Percentiles rank a stretch among this genome's conserved stretches.
Evolutionary conservation across 2,329 filamentous ascomycete genomes (phyloP).

Genomic region (Sclerotinia sclerotiorum): DNA sequence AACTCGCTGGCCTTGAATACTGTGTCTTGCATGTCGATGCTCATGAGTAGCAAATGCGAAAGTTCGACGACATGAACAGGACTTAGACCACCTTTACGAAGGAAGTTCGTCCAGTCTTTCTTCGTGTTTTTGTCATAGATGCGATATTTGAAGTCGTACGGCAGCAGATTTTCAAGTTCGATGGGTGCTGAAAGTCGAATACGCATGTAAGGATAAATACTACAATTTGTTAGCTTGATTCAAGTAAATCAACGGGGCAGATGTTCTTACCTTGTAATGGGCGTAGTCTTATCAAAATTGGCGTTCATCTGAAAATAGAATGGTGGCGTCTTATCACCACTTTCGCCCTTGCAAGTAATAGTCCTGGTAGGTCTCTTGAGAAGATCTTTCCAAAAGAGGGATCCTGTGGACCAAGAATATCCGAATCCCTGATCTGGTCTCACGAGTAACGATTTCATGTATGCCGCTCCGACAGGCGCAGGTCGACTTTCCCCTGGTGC

Average conservation of each 20-base stretch:
- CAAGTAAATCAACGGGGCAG: background rate
- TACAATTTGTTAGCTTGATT: constrained; percentile 44
- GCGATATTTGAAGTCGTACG: constrained; percentile 98
- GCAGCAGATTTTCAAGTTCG: constrained; percentile 89
- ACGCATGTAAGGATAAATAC: constrained; percentile 90
- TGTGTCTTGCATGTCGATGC: constrained; percentile 95
- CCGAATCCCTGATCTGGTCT: constrained; percentile 95
- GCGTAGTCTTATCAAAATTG: constrained; percentile 78
- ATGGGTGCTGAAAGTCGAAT: constrained; percentile 89
- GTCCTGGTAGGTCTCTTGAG: constrained; percentile 81
- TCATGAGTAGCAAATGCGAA: constrained; percentile 87
- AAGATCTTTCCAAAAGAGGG: constrained; percentile 89
- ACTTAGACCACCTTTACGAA: constrained; percentile 93
- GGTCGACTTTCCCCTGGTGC: constrained; percentile 86
- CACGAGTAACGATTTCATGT: constrained; percentile 81
- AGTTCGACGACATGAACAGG: constrained; percentile 96
- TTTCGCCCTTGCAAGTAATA: constrained; percentile 83
- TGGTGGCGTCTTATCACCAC: constrained; percentile 70
- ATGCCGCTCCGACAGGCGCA: constrained; percentile 88
- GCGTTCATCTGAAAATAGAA: constrained; percentile 98
- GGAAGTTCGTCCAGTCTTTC: constrained; percentile 98
- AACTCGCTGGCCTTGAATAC: constrained; percentile 95
- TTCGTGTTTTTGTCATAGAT: constrained; percentile 99
- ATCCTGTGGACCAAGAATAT: constrained; percentile 90
- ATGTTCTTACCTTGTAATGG: constrained; percentile 64